Percentiles rank a stretch among this genome's conserved stretches.
These are phyloP conservation scores for Phytophthora foliorum DNA, from an alignment of 352 stramenopile genomes.

Conservation along the genomic window DNA sequence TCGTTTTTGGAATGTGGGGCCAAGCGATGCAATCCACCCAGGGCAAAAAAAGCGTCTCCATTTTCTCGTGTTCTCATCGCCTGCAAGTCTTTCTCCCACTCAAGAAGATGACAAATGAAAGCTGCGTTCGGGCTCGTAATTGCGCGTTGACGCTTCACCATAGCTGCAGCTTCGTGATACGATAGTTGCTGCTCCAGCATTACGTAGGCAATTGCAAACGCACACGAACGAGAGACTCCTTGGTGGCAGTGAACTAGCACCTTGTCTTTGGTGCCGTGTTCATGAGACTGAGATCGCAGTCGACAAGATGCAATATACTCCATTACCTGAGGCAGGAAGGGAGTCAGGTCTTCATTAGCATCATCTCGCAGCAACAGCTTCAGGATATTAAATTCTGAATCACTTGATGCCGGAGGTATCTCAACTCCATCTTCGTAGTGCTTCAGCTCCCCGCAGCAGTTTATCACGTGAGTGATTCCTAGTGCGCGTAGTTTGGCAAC, in stretches of 20 bases:
- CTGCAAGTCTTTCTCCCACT: constrained; percentile 64
- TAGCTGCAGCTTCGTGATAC: constrained; percentile 43
- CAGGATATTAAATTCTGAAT: constrained; percentile 26
- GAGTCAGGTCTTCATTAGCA: constrained; percentile 67
- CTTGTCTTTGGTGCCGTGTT: constrained; percentile 6
- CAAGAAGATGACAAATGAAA: constrained; percentile 75
- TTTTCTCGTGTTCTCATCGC: constrained; percentile 6
- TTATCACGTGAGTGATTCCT: constrained; percentile 67
- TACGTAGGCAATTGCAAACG: constrained; percentile 69
- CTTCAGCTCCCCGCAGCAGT: constrained; percentile 63
- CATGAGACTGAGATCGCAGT: background rate
- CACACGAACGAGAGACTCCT: constrained; percentile 76
- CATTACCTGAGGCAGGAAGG: constrained; percentile 64
- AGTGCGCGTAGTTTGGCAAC: constrained; percentile 27
- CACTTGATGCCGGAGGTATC: background rate
- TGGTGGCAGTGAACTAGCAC: constrained; percentile 80
- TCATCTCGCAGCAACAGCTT: constrained; percentile 65
- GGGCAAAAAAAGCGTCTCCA: background rate
- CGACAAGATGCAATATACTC: constrained; percentile 48
- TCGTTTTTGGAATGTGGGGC: constrained; percentile 62
- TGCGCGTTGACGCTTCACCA: constrained; percentile 56
- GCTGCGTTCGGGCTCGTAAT: constrained; percentile 73
- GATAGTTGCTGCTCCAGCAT: constrained; percentile 51
- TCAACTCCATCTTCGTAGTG: constrained; percentile 13
- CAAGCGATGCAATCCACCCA: constrained; percentile 52